Evolutionary conservation across 2,329 filamentous ascomycete species (phyloP).

Genomic region (Bipolaris sorokiniana): DNA sequence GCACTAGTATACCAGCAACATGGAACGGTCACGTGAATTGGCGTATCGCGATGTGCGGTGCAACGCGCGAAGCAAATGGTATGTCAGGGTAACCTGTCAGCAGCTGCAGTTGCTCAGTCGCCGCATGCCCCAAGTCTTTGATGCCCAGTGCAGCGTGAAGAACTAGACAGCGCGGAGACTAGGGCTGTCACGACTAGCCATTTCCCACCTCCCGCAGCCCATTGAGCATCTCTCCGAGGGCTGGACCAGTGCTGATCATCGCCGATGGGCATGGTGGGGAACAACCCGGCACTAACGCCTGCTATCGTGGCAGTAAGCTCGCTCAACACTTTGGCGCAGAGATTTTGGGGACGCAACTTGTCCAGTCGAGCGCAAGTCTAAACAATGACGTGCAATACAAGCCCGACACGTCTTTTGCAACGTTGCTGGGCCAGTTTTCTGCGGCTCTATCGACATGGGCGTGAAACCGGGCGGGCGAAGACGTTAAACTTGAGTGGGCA

Average conservation of each 20-base stretch:
- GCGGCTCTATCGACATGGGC: slow-evolving; percentile 20
- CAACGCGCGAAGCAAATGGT: not conserved
- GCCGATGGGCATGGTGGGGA: slow-evolving; percentile 21
- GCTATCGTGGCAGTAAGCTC: slow-evolving; percentile 31
- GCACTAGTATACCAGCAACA: not conserved
- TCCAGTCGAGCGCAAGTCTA: not conserved
- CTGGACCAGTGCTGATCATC: slow-evolving; percentile 22
- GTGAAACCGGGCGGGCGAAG: slow-evolving; percentile 20
- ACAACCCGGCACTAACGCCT: slow-evolving; percentile 11
- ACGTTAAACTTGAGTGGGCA: slow-evolving; percentile 20
- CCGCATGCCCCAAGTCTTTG: not conserved
- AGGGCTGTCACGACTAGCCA: slow-evolving; percentile 7
- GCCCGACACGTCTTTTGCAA: not conserved
- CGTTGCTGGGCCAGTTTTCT: slow-evolving; percentile 14
- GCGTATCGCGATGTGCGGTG: slow-evolving; percentile 4
- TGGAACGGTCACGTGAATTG: slow-evolving; percentile 10
- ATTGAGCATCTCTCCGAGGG: slow-evolving; percentile 7
- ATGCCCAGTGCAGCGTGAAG: not conserved
- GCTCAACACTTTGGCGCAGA: slow-evolving; percentile 34
- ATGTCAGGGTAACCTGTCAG: not conserved
- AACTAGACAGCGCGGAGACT: not conserved
- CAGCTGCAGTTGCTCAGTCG: not conserved
- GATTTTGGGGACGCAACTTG: slow-evolving; percentile 7
- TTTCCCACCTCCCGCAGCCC: slow-evolving; percentile 13
- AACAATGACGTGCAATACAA: slow-evolving; percentile 1